Percentiles rank a stretch among this genome's conserved stretches.
Evolutionary conservation across 768 basidiomycete genomes (phyloP).

Genomic region (Xerocomellus chrysenteron): DNA sequence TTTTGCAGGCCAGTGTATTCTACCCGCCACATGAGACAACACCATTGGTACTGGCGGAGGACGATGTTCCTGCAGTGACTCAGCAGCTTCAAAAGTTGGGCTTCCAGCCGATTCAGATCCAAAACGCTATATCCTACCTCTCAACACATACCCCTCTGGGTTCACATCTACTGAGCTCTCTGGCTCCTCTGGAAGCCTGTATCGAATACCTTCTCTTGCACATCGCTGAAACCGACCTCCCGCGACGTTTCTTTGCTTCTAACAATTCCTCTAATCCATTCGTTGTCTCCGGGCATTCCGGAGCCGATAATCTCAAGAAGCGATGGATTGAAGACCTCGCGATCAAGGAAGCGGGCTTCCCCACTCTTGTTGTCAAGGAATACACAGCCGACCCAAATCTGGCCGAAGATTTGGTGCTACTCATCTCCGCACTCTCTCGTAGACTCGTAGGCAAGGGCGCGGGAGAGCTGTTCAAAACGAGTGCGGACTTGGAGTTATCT

Average conservation of each 20-base stretch:
- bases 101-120: conserved; percentile 58
- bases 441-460: conserved; percentile 50
- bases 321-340: conserved; percentile 83
- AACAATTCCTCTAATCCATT: conserved; percentile 70
- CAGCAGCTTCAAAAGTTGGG: conserved; percentile 63
- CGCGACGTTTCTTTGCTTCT: conserved; percentile 62
- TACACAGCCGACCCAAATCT: conserved; percentile 40
- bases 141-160: conserved; percentile 57
- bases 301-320: conserved; percentile 59
- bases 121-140: conserved; percentile 55
- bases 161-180: conserved; percentile 55
- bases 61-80: conserved; percentile 43
- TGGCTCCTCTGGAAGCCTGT: conserved; percentile 70
- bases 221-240: conserved; percentile 85
- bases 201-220: conserved; percentile 84
- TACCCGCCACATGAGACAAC: conserved; percentile 43
- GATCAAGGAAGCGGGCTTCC: conserved; percentile 83
- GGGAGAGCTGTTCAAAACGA: conserved; percentile 30
- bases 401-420: conserved; percentile 48
- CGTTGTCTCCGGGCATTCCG: conserved; percentile 62
- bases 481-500: conserved; percentile 25
- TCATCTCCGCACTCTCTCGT: conserved; percentile 55
- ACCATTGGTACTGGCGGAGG: conserved; percentile 39
- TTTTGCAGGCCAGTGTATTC: conserved; percentile 47
- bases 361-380: conserved; percentile 63